Evolutionary conservation across 768 basidiomycete species (phyloP), one percentile per base, ranked within the genome.

Genomic region (Neoboletus magnificus): DNA sequence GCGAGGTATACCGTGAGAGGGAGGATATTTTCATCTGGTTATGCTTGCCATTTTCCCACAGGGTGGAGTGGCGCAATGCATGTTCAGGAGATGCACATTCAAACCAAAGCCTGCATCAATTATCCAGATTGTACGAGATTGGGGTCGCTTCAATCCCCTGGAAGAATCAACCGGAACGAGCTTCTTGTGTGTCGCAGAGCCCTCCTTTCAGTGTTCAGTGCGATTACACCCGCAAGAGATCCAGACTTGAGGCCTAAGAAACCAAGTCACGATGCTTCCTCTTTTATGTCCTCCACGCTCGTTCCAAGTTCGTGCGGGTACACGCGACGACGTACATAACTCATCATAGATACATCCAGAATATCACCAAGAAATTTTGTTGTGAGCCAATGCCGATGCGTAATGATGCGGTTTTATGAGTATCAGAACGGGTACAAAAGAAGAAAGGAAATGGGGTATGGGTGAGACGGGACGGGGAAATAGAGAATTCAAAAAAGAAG

Each of bases 341-440:
- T 25, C 42, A 63, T 39, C 32, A n/a, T n/a, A n/a, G 13, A 25
- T 3, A 39, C 22, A 29, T n/a, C 43, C 48, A 40, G 5, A 40
- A 35, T 12, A 23, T 27, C 22, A 39, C 16, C 58, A 56, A 61
- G 45, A 66, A 36, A 45, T 47, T 48, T 49, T 52, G 30, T 47
- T 18, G 37, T 40, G 23, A 55, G 43, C 30, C 36, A 50, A 56
- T 61, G 45, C 36, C 45, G 29, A 41, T 54, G 51, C 29, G 23
- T 36, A 36, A 49, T 43, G 48, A 46, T 52, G 46, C 18, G 46
- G 18, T 41, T 50, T 46, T 25, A 35, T 30, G 42, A 35, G 8
- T 13, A 41, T 25, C 32, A 43, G n/a, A 33, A 41, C 29, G 15
- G 45, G 27, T 41, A 20, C 27, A 32, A 46, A 33, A 18, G 43